Evolutionary conservation across 345 rosid genomes (phyloP).

Genomic region (Salix caprea): DNA sequence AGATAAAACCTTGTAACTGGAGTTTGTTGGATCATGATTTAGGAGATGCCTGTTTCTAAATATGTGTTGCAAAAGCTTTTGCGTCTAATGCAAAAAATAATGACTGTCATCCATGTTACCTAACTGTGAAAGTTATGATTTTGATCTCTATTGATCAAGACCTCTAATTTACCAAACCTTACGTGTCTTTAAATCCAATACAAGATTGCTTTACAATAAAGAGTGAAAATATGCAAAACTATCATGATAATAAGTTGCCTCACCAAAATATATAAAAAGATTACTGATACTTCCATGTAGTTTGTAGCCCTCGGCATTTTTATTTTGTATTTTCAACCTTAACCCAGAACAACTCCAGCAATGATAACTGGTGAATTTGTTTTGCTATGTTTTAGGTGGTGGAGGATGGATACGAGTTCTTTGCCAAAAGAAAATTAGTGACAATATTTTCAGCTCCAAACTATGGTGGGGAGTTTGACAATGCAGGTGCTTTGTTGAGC

Average conservation of each 20-base stretch:
- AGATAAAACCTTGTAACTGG: neutral
- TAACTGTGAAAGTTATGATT: neutral
- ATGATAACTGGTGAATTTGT: neutral
- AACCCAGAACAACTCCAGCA: neutral
- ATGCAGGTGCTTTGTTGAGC: conserved; percentile 83
- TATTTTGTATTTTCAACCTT: neutral
- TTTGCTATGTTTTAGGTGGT: conserved; percentile 59
- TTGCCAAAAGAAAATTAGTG: conserved; percentile 78
- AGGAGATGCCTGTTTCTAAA: neutral
- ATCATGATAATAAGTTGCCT: neutral
- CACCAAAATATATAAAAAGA: neutral
- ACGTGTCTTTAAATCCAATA: neutral
- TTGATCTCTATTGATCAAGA: neutral
- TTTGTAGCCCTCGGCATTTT: neutral
- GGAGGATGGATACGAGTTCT: conserved; percentile 97
- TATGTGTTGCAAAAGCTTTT: neutral
- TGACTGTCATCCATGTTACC: neutral
- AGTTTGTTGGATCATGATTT: neutral
- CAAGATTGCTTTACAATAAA: neutral
- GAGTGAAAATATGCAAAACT: neutral
- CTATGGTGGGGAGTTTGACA: conserved; percentile 99
- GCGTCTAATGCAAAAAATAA: neutral
- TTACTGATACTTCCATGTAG: neutral
- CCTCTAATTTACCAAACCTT: neutral
- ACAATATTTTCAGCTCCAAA: conserved; percentile 97